Evolutionary conservation across 129 eudicot genomes (phyloP).

Genomic region (Flaveria robusta): DNA sequence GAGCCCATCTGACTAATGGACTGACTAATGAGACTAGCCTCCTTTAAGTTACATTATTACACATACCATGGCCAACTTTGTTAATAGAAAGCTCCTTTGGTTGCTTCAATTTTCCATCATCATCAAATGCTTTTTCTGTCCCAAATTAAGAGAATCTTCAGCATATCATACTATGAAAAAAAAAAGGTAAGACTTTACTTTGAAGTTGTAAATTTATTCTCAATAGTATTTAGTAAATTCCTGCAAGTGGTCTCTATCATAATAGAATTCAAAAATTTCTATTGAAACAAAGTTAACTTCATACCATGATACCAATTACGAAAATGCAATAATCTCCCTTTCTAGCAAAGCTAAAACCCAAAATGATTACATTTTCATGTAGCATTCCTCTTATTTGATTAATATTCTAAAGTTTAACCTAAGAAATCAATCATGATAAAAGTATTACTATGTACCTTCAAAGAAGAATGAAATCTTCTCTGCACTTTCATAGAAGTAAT

Average conservation of each 20-base stretch:
- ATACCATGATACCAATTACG: background rate
- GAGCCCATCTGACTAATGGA: background rate
- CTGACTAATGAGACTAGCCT: background rate
- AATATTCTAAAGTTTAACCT: background rate
- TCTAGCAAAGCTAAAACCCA: background rate
- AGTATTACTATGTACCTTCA: constrained; percentile 56
- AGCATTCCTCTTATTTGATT: constrained; percentile 4
- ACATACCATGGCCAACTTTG: constrained; percentile 99
- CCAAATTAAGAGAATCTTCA: constrained; percentile 21
- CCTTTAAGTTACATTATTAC: background rate
- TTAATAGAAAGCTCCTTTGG: constrained; percentile 91
- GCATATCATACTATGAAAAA: background rate
- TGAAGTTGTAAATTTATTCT: background rate
- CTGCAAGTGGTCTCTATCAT: background rate
- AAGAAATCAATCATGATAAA: constrained; percentile 1
- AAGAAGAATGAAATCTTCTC: constrained; percentile 95
- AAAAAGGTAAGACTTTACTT: background rate
- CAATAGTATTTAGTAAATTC: constrained; percentile 1
- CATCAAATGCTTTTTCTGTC: constrained; percentile 94
- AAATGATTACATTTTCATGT: background rate
- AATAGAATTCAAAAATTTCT: background rate
- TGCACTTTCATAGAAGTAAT: constrained; percentile 92
- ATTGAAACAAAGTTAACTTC: constrained; percentile 8
- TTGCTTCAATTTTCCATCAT: constrained; percentile 85
- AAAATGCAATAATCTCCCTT: background rate